Conservation (phyloP, 2,329 filamentous ascomycete species). For the Cercospora berteroae region DNA sequence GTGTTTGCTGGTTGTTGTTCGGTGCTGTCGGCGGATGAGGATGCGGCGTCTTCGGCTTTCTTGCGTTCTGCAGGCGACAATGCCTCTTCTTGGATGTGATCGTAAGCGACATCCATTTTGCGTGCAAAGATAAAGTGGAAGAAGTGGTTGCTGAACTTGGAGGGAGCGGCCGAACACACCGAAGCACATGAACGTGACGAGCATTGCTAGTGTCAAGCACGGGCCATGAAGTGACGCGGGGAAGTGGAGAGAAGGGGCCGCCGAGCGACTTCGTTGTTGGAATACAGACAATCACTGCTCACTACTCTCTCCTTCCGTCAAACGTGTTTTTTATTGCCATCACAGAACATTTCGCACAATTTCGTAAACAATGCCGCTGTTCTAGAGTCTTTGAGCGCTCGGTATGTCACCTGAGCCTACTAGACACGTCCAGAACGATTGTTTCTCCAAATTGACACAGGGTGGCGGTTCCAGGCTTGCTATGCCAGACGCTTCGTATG, state of each 20-base stretch:
- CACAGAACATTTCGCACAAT: not conserved
- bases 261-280: not conserved
- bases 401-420: not conserved
- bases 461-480: not conserved
- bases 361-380: not conserved
- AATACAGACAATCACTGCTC: not conserved
- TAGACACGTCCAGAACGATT: not conserved
- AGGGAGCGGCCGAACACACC: not conserved
- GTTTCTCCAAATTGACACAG: not conserved
- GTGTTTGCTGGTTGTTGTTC: slow-evolving; percentile 22
- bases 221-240: not conserved
- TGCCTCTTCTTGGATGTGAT: slow-evolving; percentile 87
- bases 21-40: slow-evolving; percentile 19
- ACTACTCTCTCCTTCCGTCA: not conserved
- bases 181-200: not conserved
- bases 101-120: slow-evolving; percentile 91
- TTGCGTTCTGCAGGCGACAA: slow-evolving; percentile 53
- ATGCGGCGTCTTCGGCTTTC: slow-evolving; percentile 7
- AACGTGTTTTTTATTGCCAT: not conserved
- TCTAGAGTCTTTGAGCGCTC: not conserved
- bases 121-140: not conserved
- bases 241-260: not conserved
- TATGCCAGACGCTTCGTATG: not conserved
- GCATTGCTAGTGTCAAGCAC: not conserved
- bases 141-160: not conserved